Conservation (phyloP, 192 early-diverging fungal genomes). For the Ambispora gerdemannii region DNA sequence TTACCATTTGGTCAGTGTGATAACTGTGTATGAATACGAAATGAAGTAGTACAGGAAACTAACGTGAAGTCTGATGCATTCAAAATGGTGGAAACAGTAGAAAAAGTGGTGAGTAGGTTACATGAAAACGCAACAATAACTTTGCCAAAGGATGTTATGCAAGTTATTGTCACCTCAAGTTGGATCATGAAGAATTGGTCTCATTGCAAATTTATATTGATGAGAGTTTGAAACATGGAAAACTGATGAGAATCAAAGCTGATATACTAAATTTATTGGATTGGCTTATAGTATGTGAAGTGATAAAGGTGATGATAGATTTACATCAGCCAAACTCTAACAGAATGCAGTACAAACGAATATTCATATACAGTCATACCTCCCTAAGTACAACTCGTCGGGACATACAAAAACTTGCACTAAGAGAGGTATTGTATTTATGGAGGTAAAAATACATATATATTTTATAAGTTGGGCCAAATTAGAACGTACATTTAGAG, state of each 20-base stretch:
- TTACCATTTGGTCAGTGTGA: neutral
- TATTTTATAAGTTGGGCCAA: too few species aligned
- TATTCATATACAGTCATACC: too few species aligned
- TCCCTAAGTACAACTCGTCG: too few species aligned
- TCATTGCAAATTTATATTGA: neutral
- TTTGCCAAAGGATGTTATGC: neutral
- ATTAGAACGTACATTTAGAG: too few species aligned
- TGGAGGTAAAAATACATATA: too few species aligned
- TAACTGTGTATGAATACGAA: slow-evolving; percentile 1
- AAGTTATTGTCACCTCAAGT: neutral
- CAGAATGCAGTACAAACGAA: neutral
- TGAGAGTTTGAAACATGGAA: neutral
- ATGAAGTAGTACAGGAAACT: neutral
- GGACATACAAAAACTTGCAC: too few species aligned
- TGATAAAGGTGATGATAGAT: slow-evolving; percentile 8
- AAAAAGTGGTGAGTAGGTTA: slow-evolving; percentile 7
- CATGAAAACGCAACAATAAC: neutral
- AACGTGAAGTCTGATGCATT: neutral
- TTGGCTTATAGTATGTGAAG: slow-evolving; percentile 1
- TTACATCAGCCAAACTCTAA: neutral
- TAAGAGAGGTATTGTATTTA: too few species aligned
- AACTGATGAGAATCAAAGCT: neutral
- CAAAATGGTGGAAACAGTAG: neutral
- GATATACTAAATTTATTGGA: neutral
- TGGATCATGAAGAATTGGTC: neutral